Conservation (phyloP, 2,329 filamentous ascomycete species). For the Eurotiales sp. region DNA sequence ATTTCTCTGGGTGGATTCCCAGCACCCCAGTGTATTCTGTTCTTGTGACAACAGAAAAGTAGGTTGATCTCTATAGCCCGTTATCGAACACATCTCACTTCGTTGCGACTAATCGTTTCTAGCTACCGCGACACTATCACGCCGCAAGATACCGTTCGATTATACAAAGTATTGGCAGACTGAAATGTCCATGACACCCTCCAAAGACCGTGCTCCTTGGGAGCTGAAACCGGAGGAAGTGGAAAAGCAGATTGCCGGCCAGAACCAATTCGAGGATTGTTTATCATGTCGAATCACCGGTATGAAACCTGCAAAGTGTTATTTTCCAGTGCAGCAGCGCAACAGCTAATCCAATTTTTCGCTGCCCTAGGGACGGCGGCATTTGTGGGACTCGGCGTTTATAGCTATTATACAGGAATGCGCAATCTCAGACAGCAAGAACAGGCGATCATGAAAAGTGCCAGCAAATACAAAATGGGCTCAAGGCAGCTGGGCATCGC, state of each 20-base stretch:
- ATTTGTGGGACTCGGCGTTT: slow-evolving; percentile 70
- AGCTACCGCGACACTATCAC: neutral
- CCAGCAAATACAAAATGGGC: slow-evolving; percentile 68
- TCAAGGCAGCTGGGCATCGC: slow-evolving; percentile 66
- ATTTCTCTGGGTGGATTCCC: neutral
- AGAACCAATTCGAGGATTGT: slow-evolving; percentile 57
- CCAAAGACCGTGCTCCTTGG: slow-evolving; percentile 48
- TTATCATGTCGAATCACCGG: slow-evolving; percentile 67
- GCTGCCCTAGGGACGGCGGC: slow-evolving; percentile 63
- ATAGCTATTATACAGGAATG: slow-evolving; percentile 74
- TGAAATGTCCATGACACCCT: slow-evolving; percentile 34
- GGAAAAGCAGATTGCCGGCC: slow-evolving; percentile 50
- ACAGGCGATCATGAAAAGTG: slow-evolving; percentile 60
- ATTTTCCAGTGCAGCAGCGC: neutral
- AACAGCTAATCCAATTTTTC: neutral
- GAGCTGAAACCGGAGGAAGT: slow-evolving; percentile 56
- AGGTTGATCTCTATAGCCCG: neutral
- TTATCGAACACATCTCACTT: too few species aligned
- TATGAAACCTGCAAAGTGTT: slow-evolving; percentile 40
- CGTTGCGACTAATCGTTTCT: too few species aligned
- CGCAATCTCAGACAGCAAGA: slow-evolving; percentile 65
- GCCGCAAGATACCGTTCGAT: neutral
- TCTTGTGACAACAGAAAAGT: neutral
- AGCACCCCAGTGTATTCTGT: neutral
- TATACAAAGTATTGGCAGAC: neutral